Conservation (phyloP, 345 rosid genomes). For the Lagerstroemia speciosa region DNA sequence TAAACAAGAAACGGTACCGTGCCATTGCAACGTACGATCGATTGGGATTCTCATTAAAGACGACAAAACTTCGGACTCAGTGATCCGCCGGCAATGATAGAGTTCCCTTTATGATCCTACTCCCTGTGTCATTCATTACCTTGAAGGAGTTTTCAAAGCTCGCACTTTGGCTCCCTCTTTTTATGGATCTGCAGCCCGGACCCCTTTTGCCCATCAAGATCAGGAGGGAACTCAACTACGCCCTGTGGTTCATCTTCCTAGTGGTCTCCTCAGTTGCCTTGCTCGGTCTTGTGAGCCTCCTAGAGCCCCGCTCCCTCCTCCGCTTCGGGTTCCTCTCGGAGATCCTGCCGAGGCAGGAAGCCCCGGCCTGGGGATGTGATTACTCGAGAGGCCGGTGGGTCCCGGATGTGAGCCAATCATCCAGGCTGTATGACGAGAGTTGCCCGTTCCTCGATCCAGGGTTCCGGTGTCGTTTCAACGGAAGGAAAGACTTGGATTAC, state of each 20-base stretch:
- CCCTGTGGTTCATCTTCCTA: constrained; percentile 16
- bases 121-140: neutral
- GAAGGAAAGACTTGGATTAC: constrained; percentile 54
- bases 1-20: neutral
- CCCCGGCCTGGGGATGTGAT: constrained; percentile 24
- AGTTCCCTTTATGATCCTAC: neutral
- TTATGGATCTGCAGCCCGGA: neutral
- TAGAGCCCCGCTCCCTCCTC: constrained; percentile 7
- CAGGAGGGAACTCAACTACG: constrained; percentile 2
- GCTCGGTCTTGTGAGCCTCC: constrained; percentile 16
- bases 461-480: constrained; percentile 51
- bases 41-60: neutral
- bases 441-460: constrained; percentile 86
- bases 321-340: constrained; percentile 19
- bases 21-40: neutral
- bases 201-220: constrained; percentile 6
- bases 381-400: constrained; percentile 70
- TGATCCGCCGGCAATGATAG: constrained; percentile 1
- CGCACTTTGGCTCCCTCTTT: neutral
- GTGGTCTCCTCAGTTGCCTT: constrained; percentile 28
- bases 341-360: neutral
- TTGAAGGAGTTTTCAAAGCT: neutral
- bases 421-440: constrained; percentile 34
- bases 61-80: neutral
- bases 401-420: constrained; percentile 21